Evolutionary conservation across 257 asterid species (phyloP).

Genomic region (Plectranthus barbatus): DNA sequence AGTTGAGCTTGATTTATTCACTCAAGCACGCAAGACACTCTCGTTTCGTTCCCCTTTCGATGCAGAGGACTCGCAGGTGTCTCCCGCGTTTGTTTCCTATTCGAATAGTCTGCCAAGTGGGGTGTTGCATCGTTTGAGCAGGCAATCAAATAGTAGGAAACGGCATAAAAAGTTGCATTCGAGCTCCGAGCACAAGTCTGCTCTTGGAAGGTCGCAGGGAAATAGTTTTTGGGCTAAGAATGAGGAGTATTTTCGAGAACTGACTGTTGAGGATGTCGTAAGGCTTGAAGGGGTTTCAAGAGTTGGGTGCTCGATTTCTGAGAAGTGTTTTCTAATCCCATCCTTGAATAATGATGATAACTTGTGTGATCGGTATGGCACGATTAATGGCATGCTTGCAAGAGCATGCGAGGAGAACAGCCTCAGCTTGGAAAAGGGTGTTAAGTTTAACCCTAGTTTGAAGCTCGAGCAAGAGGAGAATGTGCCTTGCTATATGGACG

Average conservation of each 20-base stretch:
- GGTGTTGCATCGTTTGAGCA: conserved; percentile 44
- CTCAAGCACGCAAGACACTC: conserved; percentile 75
- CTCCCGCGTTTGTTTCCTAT: conserved; percentile 28
- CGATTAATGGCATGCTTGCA: conserved; percentile 24
- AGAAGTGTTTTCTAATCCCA: conserved; percentile 46
- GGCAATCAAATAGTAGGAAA: conserved; percentile 64
- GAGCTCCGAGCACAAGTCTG: conserved; percentile 50
- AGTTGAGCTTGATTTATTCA: conserved; percentile 41
- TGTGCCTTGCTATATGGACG: conserved; percentile 42
- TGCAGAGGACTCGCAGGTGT: conserved; percentile 41
- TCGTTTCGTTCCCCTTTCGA: conserved; percentile 67
- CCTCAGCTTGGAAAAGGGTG: conserved; percentile 14
- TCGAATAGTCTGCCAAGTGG: conserved; percentile 53
- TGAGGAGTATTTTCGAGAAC: conserved; percentile 74
- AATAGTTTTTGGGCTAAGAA: conserved; percentile 60
- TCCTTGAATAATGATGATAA: conserved; percentile 21
- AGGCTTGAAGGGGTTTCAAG: conserved; percentile 36
- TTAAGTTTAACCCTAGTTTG: conserved; percentile 20
- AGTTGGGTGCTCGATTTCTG: conserved; percentile 24
- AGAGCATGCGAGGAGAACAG: conserved; percentile 18
- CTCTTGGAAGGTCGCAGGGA: conserved; percentile 42
- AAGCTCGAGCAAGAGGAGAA: conserved; percentile 28
- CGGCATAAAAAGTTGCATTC: conserved; percentile 69
- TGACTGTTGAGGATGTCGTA: conserved; percentile 56
- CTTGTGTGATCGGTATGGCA: conserved; percentile 13